phyloP scores from a whole-genome alignment of 805 yeast genomes.

The Saccharomycopsis babjevae region DNA sequence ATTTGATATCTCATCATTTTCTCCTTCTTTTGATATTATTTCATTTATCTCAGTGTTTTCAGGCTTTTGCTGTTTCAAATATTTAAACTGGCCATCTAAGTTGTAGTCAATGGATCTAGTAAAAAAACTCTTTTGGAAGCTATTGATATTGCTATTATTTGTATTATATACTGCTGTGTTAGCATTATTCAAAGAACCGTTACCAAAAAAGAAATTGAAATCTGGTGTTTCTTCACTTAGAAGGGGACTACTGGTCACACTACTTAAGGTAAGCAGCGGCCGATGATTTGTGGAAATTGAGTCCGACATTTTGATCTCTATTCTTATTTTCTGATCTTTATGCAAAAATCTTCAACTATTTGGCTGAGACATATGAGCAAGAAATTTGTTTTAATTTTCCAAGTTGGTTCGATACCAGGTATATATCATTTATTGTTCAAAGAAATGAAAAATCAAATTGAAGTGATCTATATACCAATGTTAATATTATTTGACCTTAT shows the following conservation, averaged over 20 bases:
- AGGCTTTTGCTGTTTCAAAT: background rate
- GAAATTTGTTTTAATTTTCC: too few relatives aligned
- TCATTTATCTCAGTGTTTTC: background rate
- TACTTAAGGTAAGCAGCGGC: background rate
- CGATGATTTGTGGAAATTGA: background rate
- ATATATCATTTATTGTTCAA: too few relatives aligned
- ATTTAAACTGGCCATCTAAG: background rate
- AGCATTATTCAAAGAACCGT: background rate
- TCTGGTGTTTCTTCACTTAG: background rate
- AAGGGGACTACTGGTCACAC: background rate
- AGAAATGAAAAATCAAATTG: too few relatives aligned
- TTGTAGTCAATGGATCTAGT: background rate
- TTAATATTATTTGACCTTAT: too few relatives aligned
- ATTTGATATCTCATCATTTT: background rate
- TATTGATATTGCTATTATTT: background rate
- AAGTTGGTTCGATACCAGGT: too few relatives aligned
- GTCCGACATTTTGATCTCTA: background rate
- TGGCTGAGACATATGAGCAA: too few relatives aligned
- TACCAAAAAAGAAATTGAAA: background rate
- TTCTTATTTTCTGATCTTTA: too few relatives aligned
- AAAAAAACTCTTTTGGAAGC: background rate
- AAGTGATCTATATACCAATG: too few relatives aligned
- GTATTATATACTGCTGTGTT: background rate
- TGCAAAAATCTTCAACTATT: too few relatives aligned
- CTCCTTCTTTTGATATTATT: background rate